phyloP scores from a whole-genome alignment of 2,329 filamentous ascomycete species.

The Zarea fungicola region DNA sequence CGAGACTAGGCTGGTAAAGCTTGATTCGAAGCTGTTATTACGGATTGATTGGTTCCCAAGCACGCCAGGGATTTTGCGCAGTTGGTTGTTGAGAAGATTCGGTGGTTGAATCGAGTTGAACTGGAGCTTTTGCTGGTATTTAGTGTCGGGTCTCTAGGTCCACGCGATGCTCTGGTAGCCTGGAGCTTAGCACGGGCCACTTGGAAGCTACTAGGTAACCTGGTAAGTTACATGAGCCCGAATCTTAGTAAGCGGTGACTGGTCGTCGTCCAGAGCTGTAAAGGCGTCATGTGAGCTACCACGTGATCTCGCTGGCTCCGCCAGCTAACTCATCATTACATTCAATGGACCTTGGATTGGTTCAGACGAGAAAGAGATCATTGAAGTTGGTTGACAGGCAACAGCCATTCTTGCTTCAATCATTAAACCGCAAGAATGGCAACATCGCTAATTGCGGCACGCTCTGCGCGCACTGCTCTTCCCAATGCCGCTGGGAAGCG shows the following conservation, averaged over 20 bases:
- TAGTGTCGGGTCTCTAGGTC: constrained; percentile 1
- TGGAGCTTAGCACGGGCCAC: not conserved
- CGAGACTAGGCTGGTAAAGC: not conserved
- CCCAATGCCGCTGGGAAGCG: constrained; percentile 46
- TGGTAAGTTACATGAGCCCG: too few relatives aligned
- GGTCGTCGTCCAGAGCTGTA: not conserved
- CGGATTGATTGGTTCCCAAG: not conserved
- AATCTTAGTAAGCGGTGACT: too few relatives aligned
- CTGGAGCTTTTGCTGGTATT: not conserved
- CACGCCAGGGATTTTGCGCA: not conserved
- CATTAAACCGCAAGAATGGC: constrained; percentile 42
- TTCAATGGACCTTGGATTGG: constrained; percentile 3
- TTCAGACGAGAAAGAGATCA: not conserved
- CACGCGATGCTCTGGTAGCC: constrained; percentile 5
- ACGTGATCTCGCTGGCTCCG: constrained; percentile 5
- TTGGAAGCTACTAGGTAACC: not conserved
- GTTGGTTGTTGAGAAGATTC: not conserved
- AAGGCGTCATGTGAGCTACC: not conserved
- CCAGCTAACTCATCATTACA: not conserved
- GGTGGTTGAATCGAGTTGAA: too few relatives aligned
- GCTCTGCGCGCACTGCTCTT: constrained; percentile 44
- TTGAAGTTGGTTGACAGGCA: constrained; percentile 10
- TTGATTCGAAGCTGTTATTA: not conserved
- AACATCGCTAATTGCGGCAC: constrained; percentile 51
- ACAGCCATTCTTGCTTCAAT: constrained; percentile 24